These are phyloP conservation scores for Penicillium olsonii DNA, from an alignment of 2,329 filamentous ascomycete genomes.

Conservation along the genomic window DNA sequence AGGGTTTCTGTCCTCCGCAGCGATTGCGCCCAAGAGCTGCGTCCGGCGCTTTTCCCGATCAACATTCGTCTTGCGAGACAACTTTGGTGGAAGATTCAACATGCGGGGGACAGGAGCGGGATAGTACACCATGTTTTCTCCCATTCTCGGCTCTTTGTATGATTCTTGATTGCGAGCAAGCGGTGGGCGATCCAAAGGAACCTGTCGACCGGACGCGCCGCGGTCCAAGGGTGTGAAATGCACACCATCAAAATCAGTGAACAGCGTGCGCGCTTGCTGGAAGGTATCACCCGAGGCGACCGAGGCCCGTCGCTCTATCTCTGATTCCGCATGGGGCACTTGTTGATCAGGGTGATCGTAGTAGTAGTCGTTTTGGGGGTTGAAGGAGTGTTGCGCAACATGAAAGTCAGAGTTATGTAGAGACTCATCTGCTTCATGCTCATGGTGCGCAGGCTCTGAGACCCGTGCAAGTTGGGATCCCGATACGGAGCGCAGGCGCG, in stretches of 20 bases:
- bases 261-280: constrained; percentile 46
- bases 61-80: constrained; percentile 71
- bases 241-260: constrained; percentile 54
- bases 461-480: constrained; percentile 42
- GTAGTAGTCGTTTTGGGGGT: constrained; percentile 14
- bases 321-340: constrained; percentile 5
- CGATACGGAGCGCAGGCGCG: constrained; percentile 40
- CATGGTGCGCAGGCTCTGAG: constrained; percentile 42
- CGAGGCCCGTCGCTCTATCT: constrained; percentile 37
- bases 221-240: constrained; percentile 40
- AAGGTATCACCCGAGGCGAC: constrained; percentile 50
- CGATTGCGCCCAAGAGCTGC: constrained; percentile 68
- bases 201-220: constrained; percentile 28
- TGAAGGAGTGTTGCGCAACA: constrained; percentile 14
- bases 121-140: constrained; percentile 87
- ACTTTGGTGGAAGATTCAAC: constrained; percentile 85
- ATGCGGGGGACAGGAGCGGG: constrained; percentile 91
- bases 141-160: constrained; percentile 53
- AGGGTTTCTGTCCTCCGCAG: constrained; percentile 55
- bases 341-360: constrained; percentile 21
- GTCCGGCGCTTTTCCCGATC: constrained; percentile 71
- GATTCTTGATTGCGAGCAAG: constrained; percentile 41
- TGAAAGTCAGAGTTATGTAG: constrained; percentile 11
- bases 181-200: constrained; percentile 43
- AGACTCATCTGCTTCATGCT: constrained; percentile 24